Conservation (phyloP, 257 asterid genomes). For the Gynochthodes officinalis region DNA sequence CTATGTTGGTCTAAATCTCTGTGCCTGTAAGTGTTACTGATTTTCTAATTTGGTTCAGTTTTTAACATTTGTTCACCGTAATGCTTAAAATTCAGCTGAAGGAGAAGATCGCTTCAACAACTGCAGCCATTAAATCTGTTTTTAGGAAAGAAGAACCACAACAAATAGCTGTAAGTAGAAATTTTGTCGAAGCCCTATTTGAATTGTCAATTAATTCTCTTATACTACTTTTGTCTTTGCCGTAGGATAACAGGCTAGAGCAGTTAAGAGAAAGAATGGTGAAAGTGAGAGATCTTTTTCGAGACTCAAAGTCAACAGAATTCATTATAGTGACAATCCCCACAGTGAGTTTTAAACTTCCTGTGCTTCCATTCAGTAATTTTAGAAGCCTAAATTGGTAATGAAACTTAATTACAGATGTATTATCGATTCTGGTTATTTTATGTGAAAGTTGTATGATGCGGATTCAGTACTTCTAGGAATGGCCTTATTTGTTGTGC, state of each 20-base stretch:
- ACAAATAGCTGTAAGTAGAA: slow-evolving; percentile 40
- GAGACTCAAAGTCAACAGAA: slow-evolving; percentile 55
- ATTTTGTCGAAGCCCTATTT: slow-evolving; percentile 4
- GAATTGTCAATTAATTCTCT: slow-evolving; percentile 6
- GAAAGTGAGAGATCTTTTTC: slow-evolving; percentile 76
- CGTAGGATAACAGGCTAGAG: slow-evolving; percentile 61
- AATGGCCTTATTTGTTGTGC: neutral
- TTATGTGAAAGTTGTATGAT: no score
- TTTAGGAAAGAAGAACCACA: slow-evolving; percentile 54
- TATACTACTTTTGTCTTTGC: slow-evolving; percentile 3
- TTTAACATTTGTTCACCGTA: slow-evolving; percentile 11
- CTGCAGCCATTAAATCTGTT: slow-evolving; percentile 61
- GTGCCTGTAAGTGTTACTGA: neutral
- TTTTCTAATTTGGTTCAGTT: neutral
- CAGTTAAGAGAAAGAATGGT: slow-evolving; percentile 57
- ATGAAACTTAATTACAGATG: neutral
- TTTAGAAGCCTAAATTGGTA: neutral
- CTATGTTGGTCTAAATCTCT: neutral
- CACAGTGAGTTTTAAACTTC: slow-evolving; percentile 41
- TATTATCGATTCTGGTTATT: neutral
- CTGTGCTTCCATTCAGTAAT: neutral
- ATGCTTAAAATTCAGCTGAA: slow-evolving; percentile 44
- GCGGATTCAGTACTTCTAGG: neutral
- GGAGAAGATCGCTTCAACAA: slow-evolving; percentile 66
- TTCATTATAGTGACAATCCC: slow-evolving; percentile 76